Evolutionary conservation across 371 early-diverging fungal genomes (phyloP).

Genomic region (Capniomyces stellatus): DNA sequence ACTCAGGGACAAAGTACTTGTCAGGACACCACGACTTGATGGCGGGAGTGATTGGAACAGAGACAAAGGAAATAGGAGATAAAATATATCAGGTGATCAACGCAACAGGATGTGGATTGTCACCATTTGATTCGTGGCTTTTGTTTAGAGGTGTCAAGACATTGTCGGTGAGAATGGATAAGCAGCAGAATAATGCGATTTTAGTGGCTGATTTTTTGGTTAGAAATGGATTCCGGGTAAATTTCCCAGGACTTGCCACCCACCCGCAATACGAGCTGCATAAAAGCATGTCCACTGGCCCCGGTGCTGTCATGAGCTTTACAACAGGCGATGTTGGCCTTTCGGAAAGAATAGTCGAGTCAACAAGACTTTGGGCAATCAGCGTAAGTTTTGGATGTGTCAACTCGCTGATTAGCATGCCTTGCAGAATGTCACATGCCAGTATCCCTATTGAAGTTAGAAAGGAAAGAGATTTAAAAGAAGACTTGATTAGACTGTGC

Average conservation of each 20-base stretch:
- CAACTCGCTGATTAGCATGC: conserved; percentile 93
- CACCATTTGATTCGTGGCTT: conserved; percentile 87
- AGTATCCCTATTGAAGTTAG: conserved; percentile 83
- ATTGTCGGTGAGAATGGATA: conserved; percentile 79
- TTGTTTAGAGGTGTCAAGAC: conserved; percentile 91
- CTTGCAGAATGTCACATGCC: conserved; percentile 94
- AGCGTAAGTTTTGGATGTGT: conserved; percentile 93
- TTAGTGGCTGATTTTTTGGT: conserved; percentile 64
- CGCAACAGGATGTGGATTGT: conserved; percentile 80
- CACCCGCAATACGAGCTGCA: conserved; percentile 83
- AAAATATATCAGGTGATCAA: conserved; percentile 79
- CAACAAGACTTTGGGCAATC: conserved; percentile 70
- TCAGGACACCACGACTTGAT: conserved; percentile 95
- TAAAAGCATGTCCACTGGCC: conserved; percentile 52
- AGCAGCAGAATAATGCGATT: conserved; percentile 70
- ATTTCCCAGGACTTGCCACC: conserved; percentile 69
- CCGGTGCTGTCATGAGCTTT: conserved; percentile 89
- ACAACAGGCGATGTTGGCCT: conserved; percentile 71
- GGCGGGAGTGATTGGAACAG: conserved; percentile 82
- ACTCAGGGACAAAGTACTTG: conserved; percentile 94
- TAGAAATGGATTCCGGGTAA: conserved; percentile 39
- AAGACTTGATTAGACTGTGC: conserved; percentile 87
- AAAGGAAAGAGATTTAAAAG: conserved; percentile 66
- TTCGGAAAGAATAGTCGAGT: conserved; percentile 70
- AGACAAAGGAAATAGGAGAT: conserved; percentile 40